These are phyloP conservation scores for Lachancea dasiensis DNA, from an alignment of 805 yeast species.

Conservation along the genomic window DNA sequence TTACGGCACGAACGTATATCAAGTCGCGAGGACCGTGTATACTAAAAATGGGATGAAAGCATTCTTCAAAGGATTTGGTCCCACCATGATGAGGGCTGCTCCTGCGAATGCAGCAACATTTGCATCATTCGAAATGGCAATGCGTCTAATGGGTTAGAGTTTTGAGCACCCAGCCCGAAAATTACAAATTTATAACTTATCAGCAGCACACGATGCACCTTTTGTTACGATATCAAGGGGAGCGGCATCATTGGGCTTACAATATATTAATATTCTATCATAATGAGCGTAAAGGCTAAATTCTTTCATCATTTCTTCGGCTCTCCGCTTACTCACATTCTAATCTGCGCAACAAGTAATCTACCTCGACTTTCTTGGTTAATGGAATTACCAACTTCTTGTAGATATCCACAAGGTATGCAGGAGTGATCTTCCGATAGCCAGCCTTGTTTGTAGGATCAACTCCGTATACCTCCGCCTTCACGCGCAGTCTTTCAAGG, in stretches of 20 bases:
- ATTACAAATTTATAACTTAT: background rate
- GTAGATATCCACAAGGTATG: constrained; percentile 74
- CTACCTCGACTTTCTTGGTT: constrained; percentile 93
- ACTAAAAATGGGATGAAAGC: constrained; percentile 61
- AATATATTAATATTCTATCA: background rate
- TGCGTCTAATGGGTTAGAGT: constrained; percentile 53
- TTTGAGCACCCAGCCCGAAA: background rate
- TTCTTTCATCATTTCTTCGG: no score
- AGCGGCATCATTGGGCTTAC: no score
- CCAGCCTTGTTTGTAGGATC: constrained; percentile 76
- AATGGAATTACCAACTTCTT: constrained; percentile 86
- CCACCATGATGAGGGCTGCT: constrained; percentile 92
- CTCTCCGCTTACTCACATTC: constrained; percentile 42
- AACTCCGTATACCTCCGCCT: constrained; percentile 81
- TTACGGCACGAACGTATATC: constrained; percentile 47
- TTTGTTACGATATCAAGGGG: no score
- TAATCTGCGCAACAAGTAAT: constrained; percentile 76
- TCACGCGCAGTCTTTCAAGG: constrained; percentile 65
- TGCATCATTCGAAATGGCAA: constrained; percentile 85
- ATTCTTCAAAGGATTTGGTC: constrained; percentile 83
- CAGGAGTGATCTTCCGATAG: constrained; percentile 76
- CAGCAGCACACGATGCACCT: no score
- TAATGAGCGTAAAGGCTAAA: no score
- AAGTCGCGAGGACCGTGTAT: constrained; percentile 50
- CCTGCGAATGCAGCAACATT: constrained; percentile 98